phyloP scores from a whole-genome alignment of 1,284 basidiomycete species.

The Pyrrhoderma noxium region DNA sequence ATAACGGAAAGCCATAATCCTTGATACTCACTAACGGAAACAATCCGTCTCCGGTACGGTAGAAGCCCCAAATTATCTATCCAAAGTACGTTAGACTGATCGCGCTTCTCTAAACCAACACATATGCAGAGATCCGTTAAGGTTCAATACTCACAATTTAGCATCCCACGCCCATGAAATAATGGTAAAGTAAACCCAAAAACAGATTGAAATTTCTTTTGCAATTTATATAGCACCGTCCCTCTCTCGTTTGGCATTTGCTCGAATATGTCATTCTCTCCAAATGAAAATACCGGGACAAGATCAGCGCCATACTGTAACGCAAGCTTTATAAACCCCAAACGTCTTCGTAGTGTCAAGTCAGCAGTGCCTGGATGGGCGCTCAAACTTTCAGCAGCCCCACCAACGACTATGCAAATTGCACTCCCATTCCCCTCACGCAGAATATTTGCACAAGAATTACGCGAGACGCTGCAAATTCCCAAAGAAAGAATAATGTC shows the following conservation, averaged over 20 bases:
- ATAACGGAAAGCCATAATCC: neutral
- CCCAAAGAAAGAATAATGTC: constrained; percentile 84
- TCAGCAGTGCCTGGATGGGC: constrained; percentile 95
- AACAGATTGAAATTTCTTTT: constrained; percentile 83
- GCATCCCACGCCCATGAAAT: constrained; percentile 85
- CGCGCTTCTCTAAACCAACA: neutral
- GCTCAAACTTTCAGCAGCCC: constrained; percentile 89
- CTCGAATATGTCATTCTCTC: constrained; percentile 97
- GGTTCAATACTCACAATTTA: constrained; percentile 65
- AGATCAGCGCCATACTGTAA: constrained; percentile 91
- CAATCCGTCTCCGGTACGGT: constrained; percentile 92
- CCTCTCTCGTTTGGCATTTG: constrained; percentile 95
- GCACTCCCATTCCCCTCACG: constrained; percentile 62
- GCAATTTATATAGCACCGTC: constrained; percentile 79
- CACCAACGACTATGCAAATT: constrained; percentile 95
- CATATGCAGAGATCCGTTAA: neutral
- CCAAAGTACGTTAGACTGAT: neutral
- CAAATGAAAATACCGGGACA: constrained; percentile 94
- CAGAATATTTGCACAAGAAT: constrained; percentile 86
- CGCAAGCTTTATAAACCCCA: constrained; percentile 96
- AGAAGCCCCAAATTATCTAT: constrained; percentile 83
- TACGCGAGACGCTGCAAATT: constrained; percentile 87
- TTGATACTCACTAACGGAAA: constrained; percentile 77
- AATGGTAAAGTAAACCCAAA: constrained; percentile 97
- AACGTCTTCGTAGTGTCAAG: constrained; percentile 75